Conservation (phyloP, 208 protist genomes). For the Leishmania braziliensis region DNA sequence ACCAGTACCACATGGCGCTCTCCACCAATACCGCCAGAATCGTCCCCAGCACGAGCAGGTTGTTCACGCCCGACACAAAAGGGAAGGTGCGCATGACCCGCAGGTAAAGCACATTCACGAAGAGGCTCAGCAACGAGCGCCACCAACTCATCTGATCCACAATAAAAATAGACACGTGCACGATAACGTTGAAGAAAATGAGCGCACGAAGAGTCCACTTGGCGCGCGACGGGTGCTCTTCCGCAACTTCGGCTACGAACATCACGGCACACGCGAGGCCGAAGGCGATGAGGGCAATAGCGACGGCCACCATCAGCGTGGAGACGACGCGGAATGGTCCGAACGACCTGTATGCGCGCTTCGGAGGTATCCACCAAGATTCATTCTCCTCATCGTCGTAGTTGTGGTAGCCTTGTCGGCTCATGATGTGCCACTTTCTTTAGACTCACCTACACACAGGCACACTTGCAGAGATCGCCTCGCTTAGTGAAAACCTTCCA, state of each 20-base stretch:
- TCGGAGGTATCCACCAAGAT: constrained; percentile 21
- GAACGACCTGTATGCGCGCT: constrained; percentile 37
- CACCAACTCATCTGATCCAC: constrained; percentile 61
- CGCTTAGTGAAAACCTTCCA: neutral
- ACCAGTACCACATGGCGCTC: constrained; percentile 50
- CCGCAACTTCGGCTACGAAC: constrained; percentile 49
- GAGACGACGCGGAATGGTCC: constrained; percentile 54
- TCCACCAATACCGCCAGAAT: constrained; percentile 39
- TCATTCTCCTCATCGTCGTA: constrained; percentile 24
- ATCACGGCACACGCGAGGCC: constrained; percentile 43
- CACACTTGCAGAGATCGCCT: neutral
- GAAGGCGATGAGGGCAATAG: constrained; percentile 35
- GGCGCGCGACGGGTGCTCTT: constrained; percentile 55
- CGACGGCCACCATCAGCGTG: constrained; percentile 46
- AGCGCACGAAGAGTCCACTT: constrained; percentile 36
- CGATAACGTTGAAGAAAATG: constrained; percentile 34
- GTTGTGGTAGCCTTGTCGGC: constrained; percentile 6
- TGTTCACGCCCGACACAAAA: constrained; percentile 29
- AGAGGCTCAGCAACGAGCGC: constrained; percentile 50
- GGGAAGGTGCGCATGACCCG: constrained; percentile 51
- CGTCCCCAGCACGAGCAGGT: constrained; percentile 36
- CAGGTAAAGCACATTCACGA: constrained; percentile 50
- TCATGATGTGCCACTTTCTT: neutral
- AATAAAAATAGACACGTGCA: constrained; percentile 46
- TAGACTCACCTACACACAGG: neutral